A percentile compares a stretch with the other conserved stretches of the same genome.
Evolutionary conservation across 805 yeast species (phyloP).

Genomic region (Cyberlindnera petersonii): DNA sequence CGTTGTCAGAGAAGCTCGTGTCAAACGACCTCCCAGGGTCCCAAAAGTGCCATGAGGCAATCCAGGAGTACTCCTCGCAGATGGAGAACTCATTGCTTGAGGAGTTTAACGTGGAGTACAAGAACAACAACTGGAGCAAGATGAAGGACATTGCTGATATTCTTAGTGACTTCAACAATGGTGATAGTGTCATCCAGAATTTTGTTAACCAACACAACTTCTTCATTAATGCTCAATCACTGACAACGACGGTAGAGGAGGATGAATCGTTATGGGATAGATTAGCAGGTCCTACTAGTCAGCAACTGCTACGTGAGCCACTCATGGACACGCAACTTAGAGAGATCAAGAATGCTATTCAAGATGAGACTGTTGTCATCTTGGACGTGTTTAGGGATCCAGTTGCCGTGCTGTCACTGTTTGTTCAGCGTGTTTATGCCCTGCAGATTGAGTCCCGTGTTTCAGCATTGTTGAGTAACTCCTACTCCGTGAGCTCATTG

Average conservation of each 20-base stretch:
- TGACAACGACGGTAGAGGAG: constrained; percentile 29
- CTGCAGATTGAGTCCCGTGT: constrained; percentile 60
- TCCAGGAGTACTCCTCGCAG: constrained; percentile 68
- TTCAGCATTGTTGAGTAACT: constrained; percentile 54
- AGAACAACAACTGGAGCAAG: constrained; percentile 58
- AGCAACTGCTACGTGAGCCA: constrained; percentile 46
- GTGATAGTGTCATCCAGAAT: constrained; percentile 73
- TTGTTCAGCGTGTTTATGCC: constrained; percentile 72
- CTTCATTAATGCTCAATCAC: constrained; percentile 39
- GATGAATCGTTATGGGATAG: constrained; percentile 54
- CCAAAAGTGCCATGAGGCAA: constrained; percentile 32
- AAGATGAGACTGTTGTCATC: constrained; percentile 70
- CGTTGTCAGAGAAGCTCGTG: constrained; percentile 61
- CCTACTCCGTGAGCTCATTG: constrained; percentile 58
- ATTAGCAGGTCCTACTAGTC: constrained; percentile 56
- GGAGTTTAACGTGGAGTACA: constrained; percentile 71
- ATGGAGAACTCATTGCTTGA: constrained; percentile 71
- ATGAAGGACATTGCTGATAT: constrained; percentile 76
- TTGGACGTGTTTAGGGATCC: constrained; percentile 71
- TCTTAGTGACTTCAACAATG: constrained; percentile 78
- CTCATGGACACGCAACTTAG: constrained; percentile 50
- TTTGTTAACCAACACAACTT: constrained; percentile 78
- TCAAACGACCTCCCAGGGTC: constrained; percentile 48
- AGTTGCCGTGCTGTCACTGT: constrained; percentile 57
- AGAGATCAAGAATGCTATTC: constrained; percentile 54